A percentile compares a stretch with the other conserved stretches of the same genome.
Conservation (phyloP, 148 eudicot genomes). For the Polygonum aviculare region DNA sequence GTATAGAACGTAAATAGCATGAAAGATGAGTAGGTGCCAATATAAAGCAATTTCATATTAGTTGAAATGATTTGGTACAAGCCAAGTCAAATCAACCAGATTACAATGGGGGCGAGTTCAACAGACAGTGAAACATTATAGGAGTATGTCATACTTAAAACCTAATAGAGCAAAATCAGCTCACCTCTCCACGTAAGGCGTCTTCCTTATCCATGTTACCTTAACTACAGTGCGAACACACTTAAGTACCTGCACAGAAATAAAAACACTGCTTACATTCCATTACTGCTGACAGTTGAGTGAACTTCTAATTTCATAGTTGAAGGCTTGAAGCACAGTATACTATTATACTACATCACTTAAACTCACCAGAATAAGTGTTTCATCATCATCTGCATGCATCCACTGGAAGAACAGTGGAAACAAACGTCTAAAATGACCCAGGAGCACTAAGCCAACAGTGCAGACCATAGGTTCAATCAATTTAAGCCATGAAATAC, state of each 20-base stretch:
- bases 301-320: not conserved
- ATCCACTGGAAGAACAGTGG: conserved; percentile 94
- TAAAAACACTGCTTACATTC: not conserved
- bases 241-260: conserved; percentile 54
- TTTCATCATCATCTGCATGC: conserved; percentile 93
- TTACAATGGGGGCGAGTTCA: not conserved
- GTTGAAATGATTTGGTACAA: not conserved
- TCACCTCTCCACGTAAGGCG: conserved; percentile 67
- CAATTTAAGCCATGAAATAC: conserved; percentile 72
- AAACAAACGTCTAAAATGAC: conserved; percentile 82
- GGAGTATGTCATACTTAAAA: not conserved
- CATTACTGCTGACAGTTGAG: not conserved
- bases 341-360: not conserved
- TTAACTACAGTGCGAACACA: conserved; percentile 47
- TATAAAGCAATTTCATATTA: not conserved
- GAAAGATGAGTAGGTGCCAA: not conserved
- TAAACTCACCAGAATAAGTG: conserved; percentile 62
- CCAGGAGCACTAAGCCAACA: conserved; percentile 68
- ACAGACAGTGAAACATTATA: not conserved
- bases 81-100: not conserved
- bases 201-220: conserved; percentile 88
- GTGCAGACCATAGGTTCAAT: conserved; percentile 55
- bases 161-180: not conserved
- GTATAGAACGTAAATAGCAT: not conserved
- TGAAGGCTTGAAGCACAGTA: not conserved